Conservation (phyloP, 1,284 basidiomycete genomes). For the Sporisorium exsertum region DNA sequence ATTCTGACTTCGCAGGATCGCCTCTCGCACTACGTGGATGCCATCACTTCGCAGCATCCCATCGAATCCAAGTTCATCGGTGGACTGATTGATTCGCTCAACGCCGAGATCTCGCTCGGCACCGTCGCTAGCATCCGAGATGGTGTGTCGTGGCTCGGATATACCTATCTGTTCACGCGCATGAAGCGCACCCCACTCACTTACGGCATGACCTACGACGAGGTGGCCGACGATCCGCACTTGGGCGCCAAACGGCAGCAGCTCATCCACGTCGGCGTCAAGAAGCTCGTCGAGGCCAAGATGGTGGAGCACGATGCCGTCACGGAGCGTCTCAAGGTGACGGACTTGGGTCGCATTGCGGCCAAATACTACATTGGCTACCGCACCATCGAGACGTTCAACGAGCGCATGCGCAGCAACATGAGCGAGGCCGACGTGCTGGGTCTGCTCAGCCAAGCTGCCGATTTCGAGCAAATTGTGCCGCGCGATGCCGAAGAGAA, state of each 20-base stretch:
- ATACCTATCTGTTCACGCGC: constrained; percentile 95
- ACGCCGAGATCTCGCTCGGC: constrained; percentile 94
- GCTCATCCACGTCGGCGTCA: constrained; percentile 80
- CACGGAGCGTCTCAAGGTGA: constrained; percentile 78
- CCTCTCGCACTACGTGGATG: constrained; percentile 89
- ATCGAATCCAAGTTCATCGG: constrained; percentile 91
- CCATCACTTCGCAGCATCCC: constrained; percentile 87
- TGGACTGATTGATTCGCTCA: constrained; percentile 91
- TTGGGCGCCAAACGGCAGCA: constrained; percentile 81
- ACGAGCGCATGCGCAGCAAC: constrained; percentile 80
- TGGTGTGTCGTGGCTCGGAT: constrained; percentile 94
- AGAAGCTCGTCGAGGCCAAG: constrained; percentile 78
- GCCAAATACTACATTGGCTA: constrained; percentile 95
- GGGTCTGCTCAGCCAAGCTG: constrained; percentile 85
- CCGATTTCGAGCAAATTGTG: constrained; percentile 97
- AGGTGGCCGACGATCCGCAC: constrained; percentile 80
- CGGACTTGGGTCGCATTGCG: constrained; percentile 91
- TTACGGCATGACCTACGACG: constrained; percentile 84
- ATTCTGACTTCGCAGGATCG: constrained; percentile 96
- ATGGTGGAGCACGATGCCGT: constrained; percentile 85
- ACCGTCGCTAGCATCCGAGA: constrained; percentile 90
- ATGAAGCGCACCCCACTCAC: constrained; percentile 92
- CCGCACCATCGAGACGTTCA: constrained; percentile 89
- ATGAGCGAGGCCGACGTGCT: constrained; percentile 97
- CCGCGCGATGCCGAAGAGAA: constrained; percentile 87